A percentile compares a stretch with the other conserved stretches of the same genome.
Evolutionary conservation across 257 asterid genomes (phyloP).

Genomic region (Hygrophila difformis): DNA sequence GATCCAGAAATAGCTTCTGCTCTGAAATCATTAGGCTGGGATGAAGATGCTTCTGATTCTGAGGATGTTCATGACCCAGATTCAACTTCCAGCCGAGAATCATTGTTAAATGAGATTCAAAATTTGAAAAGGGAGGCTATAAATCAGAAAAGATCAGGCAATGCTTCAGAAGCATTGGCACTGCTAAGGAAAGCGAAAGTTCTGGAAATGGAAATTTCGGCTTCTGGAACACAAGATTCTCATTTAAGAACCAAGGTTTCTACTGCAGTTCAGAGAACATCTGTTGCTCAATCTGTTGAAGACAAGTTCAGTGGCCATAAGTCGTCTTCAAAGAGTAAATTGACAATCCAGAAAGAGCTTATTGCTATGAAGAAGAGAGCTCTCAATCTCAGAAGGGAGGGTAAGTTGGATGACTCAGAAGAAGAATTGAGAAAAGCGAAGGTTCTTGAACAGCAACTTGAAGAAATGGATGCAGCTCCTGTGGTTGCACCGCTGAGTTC

Average conservation of each 20-base stretch:
- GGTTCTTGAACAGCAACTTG: constrained; percentile 82
- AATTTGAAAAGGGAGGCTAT: constrained; percentile 65
- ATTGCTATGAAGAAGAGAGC: constrained; percentile 78
- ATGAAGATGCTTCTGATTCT: constrained; percentile 37
- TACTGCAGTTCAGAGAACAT: constrained; percentile 15
- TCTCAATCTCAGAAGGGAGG: constrained; percentile 72
- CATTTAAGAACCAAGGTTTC: constrained; percentile 11
- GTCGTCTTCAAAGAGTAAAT: constrained; percentile 53
- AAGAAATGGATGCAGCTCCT: constrained; percentile 60
- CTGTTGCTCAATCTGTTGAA: constrained; percentile 16
- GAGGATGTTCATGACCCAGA: constrained; percentile 22
- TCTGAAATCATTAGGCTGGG: constrained; percentile 83
- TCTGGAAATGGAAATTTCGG: constrained; percentile 49
- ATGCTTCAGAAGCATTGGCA: constrained; percentile 55
- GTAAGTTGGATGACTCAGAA: constrained; percentile 71
- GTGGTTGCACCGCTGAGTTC: constrained; percentile 19
- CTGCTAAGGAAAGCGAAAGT: constrained; percentile 64
- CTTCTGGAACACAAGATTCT: constrained; percentile 24
- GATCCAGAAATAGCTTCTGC: constrained; percentile 88
- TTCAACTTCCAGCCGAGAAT: constrained; percentile 27
- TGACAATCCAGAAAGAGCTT: constrained; percentile 74
- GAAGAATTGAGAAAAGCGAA: constrained; percentile 77
- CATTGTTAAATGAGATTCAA: constrained; percentile 43
- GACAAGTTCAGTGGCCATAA: constrained; percentile 21
- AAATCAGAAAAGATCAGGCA: constrained; percentile 63